Evolutionary conservation across 2,329 filamentous ascomycete species (phyloP), one percentile per base, ranked within the genome.

Genomic region (Aureobasidium sp.): DNA sequence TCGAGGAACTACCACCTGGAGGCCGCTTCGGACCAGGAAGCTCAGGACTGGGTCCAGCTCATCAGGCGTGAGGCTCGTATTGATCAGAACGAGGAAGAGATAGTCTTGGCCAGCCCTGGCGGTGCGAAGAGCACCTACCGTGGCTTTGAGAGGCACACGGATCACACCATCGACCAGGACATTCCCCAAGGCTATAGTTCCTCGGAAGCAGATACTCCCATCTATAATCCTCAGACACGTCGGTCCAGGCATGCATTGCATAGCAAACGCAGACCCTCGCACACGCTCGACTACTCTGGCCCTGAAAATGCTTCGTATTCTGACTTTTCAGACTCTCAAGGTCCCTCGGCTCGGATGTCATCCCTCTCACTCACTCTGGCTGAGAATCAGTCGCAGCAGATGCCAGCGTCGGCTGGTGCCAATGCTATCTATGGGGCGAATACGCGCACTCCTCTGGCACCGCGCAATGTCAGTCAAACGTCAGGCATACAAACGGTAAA

Each of bases 1-100:
- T 88, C 91, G 17, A 87, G 88, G 67, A 97, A 97, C 76, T 96
- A 88, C 76, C 91, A 97, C 70, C 86, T 99, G 64, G 89, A 96
- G 74, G 91, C 90, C 0, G 73, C 80, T 36, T 87, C 83, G 4
- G 83, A 86, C 56, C 79, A 84, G 63, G 92, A 97, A 65, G 90
- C 90, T 6, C 84, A 89, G 65, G 86, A 89, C 70, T 99, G 94
- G 94, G 89, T 97, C 20, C 82, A 89, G 29, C 76, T 89, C 57
- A 92, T 97, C 69, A 84, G 91, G 52, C 79, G 80, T 62, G 87
- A 94, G 69, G 90, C 91, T 20, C 85, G 89, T 62, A 90, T 95
- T 64, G 91, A 96, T 66, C 89, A 94, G 70, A 90, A 94, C 55
- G 91, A 96, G 68, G 88, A 92, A 68, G 90, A 94, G 65, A 85